These are phyloP conservation scores for Mediolabrus comicus DNA, from an alignment of 108 stramenopile species.

Conservation along the genomic window DNA sequence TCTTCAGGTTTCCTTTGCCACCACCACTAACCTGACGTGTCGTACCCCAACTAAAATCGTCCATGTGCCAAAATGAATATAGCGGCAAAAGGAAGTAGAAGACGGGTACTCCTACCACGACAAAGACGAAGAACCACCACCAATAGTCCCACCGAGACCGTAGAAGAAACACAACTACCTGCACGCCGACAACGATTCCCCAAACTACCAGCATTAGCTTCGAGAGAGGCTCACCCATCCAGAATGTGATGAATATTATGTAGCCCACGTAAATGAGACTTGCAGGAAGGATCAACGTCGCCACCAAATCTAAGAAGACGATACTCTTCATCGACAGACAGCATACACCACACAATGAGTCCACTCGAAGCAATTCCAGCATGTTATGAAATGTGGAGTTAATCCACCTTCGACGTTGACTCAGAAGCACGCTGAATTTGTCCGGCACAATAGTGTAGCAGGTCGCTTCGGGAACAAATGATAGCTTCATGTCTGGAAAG, in stretches of 20 bases:
- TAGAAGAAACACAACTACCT: constrained; percentile 48
- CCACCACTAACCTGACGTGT: constrained; percentile 46
- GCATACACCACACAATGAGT: constrained; percentile 53
- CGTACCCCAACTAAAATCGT: constrained; percentile 63
- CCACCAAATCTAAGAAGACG: constrained; percentile 43
- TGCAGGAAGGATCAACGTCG: constrained; percentile 49
- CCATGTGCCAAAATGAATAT: constrained; percentile 66
- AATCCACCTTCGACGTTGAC: constrained; percentile 49
- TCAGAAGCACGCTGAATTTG: constrained; percentile 40
- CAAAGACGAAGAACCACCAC: constrained; percentile 60
- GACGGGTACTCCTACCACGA: constrained; percentile 52
- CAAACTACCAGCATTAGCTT: constrained; percentile 48
- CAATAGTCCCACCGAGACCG: constrained; percentile 55
- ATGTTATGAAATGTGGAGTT: constrained; percentile 56
- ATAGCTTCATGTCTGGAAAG: constrained; percentile 41
- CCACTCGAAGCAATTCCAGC: constrained; percentile 41
- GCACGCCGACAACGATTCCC: constrained; percentile 49
- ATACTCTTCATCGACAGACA: constrained; percentile 51
- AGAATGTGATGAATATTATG: constrained; percentile 43
- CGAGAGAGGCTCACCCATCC: constrained; percentile 43
- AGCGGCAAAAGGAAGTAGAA: constrained; percentile 61
- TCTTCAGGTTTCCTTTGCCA: constrained; percentile 6
- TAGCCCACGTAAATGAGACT: constrained; percentile 50
- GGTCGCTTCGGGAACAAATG: constrained; percentile 40
- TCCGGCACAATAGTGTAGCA: constrained; percentile 54